Conservation (phyloP, 2,329 filamentous ascomycete genomes). For the Epichloe gansuensis region DNA sequence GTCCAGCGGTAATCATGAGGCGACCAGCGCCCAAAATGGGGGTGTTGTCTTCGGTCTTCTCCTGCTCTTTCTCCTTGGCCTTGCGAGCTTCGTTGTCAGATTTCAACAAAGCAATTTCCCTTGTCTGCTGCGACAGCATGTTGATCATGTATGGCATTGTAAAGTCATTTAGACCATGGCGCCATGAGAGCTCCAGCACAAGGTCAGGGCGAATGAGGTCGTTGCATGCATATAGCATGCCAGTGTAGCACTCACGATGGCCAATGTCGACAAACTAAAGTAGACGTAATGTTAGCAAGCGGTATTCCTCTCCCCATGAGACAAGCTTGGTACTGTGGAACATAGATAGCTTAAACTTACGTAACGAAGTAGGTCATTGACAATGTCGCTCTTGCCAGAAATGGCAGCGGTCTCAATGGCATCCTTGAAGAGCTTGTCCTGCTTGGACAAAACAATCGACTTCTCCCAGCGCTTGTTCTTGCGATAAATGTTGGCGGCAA, state of each 20-base stretch:
- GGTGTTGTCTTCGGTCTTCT: slow-evolving; percentile 85
- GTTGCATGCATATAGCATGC: slow-evolving; percentile 98
- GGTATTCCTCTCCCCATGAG: no score
- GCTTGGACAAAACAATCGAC: slow-evolving; percentile 92
- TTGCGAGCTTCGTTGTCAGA: slow-evolving; percentile 95
- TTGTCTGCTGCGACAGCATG: slow-evolving; percentile 80
- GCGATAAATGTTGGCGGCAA: slow-evolving; percentile 94
- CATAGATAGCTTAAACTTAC: slow-evolving; percentile 46
- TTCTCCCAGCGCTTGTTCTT: slow-evolving; percentile 99
- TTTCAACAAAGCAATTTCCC: slow-evolving; percentile 72
- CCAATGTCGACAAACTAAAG: slow-evolving; percentile 93
- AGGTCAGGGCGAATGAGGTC: slow-evolving; percentile 88
- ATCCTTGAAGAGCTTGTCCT: slow-evolving; percentile 99
- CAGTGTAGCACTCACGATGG: slow-evolving; percentile 98
- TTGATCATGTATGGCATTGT: slow-evolving; percentile 99
- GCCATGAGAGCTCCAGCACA: slow-evolving; percentile 94
- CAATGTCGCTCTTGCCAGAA: slow-evolving; percentile 78
- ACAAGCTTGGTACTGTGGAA: neutral
- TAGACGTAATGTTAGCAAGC: slow-evolving; percentile 15
- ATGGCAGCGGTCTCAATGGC: slow-evolving; percentile 95
- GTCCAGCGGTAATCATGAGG: slow-evolving; percentile 92
- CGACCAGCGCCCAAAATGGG: slow-evolving; percentile 82
- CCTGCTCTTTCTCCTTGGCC: slow-evolving; percentile 52
- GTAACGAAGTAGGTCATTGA: slow-evolving; percentile 91
- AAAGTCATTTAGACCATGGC: slow-evolving; percentile 85